These are phyloP conservation scores for Malus fusca DNA, from an alignment of 306 rosid species.

Conservation along the genomic window DNA sequence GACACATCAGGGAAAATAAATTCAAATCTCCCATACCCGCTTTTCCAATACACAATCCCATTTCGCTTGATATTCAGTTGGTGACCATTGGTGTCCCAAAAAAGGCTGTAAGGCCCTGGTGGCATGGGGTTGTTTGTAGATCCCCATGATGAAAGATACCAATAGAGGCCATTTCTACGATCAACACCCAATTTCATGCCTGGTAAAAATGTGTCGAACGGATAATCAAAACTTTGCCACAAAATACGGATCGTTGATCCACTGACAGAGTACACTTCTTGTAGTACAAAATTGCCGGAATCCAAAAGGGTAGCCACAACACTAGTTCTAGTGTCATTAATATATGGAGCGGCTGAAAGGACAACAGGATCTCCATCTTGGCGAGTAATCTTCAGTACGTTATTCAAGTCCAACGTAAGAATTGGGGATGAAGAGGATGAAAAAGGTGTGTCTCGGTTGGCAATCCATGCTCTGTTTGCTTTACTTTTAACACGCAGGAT, in stretches of 20 bases:
- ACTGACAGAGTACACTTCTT: background rate
- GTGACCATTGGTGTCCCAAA: background rate
- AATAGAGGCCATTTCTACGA: background rate
- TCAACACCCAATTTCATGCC: background rate
- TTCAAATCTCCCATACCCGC: background rate
- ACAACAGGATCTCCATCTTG: background rate
- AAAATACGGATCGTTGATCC: background rate
- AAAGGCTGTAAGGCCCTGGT: background rate
- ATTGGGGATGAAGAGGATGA: background rate
- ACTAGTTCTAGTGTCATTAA: background rate
- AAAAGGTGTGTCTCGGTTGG: background rate
- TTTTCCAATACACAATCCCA: background rate
- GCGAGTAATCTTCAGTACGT: background rate
- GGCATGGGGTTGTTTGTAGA: background rate
- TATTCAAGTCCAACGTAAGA: background rate
- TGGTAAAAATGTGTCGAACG: background rate
- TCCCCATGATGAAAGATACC: background rate
- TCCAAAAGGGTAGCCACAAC: background rate
- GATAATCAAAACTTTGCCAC: background rate
- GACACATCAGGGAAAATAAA: background rate
- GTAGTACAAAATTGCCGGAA: background rate
- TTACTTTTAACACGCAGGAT: background rate
- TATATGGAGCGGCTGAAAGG: background rate
- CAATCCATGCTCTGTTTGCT: background rate
- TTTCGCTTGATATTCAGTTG: background rate